These are phyloP conservation scores for Ophidiomyces ophidiicola DNA, from an alignment of 2,329 filamentous ascomycete genomes.

Conservation along the genomic window DNA sequence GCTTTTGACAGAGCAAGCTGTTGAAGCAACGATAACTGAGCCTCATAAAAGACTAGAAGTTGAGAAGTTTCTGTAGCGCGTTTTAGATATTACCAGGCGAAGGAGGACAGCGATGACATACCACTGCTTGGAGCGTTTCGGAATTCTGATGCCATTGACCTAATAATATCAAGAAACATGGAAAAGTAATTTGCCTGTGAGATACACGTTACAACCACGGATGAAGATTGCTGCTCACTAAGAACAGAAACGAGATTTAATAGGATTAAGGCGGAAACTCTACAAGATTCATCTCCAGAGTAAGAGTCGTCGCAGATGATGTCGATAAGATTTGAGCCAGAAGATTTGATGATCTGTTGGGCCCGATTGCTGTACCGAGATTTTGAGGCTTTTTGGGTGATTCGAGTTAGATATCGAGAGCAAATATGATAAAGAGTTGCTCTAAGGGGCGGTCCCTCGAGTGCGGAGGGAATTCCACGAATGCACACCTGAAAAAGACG, in stretches of 20 bases:
- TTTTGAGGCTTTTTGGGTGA: slow-evolving; percentile 22
- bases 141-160: slow-evolving; percentile 62
- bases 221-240: slow-evolving; percentile 57
- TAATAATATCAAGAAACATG: slow-evolving; percentile 77
- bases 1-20: slow-evolving; percentile 69
- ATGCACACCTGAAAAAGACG: slow-evolving; percentile 83
- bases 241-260: slow-evolving; percentile 65
- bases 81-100: background rate
- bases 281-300: slow-evolving; percentile 65
- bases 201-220: slow-evolving; percentile 64
- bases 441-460: slow-evolving; percentile 58
- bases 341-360: slow-evolving; percentile 60
- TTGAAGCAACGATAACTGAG: slow-evolving; percentile 69
- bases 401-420: slow-evolving; percentile 63
- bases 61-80: slow-evolving; percentile 39
- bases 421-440: slow-evolving; percentile 85
- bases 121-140: slow-evolving; percentile 45
- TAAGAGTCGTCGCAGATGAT: slow-evolving; percentile 89
- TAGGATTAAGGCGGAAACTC: slow-evolving; percentile 76
- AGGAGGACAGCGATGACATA: slow-evolving; percentile 27
- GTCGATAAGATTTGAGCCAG: slow-evolving; percentile 71
- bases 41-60: slow-evolving; percentile 52
- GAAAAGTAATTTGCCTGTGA: slow-evolving; percentile 82
- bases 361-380: slow-evolving; percentile 27
- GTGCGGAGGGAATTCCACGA: slow-evolving; percentile 62